Evolutionary conservation across 345 rosid genomes (phyloP).

Genomic region (Viola odorata): DNA sequence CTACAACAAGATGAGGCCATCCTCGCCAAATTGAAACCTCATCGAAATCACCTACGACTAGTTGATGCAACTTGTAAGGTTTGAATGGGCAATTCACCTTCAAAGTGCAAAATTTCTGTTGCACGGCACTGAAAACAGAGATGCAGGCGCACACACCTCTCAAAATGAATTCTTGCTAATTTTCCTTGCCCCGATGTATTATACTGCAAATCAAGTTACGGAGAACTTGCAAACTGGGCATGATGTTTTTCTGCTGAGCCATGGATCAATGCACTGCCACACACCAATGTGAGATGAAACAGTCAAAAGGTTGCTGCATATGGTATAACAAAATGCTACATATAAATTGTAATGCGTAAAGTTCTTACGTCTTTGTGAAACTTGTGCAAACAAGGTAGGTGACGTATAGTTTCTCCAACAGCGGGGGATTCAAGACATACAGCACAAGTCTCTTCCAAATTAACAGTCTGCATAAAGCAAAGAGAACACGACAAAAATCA

Average conservation of each 20-base stretch:
- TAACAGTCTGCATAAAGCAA: constrained; percentile 38
- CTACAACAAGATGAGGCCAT: no score
- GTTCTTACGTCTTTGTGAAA: constrained; percentile 80
- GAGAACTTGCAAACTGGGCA: constrained; percentile 94
- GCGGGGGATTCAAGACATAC: constrained; percentile 78
- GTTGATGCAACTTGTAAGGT: no score
- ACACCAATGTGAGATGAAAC: neutral
- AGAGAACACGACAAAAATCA: neutral
- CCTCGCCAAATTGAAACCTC: no score
- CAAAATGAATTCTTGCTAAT: no score
- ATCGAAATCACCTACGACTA: no score
- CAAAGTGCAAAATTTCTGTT: no score
- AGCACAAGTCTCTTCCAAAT: constrained; percentile 66
- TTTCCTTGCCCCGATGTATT: no score
- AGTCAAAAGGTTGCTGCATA: constrained; percentile 9
- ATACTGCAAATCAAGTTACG: constrained; percentile 32
- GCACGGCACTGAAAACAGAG: no score
- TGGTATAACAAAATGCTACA: neutral
- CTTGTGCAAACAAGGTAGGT: constrained; percentile 96
- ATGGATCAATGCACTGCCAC: constrained; percentile 91
- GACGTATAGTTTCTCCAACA: constrained; percentile 75
- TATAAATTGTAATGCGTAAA: constrained; percentile 3
- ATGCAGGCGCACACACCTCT: no score
- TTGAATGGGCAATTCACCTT: no score
- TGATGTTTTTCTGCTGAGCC: constrained; percentile 68